A percentile compares a stretch with the other conserved stretches of the same genome.
Conservation (phyloP, 345 rosid genomes). For the Heritiera fomes region DNA sequence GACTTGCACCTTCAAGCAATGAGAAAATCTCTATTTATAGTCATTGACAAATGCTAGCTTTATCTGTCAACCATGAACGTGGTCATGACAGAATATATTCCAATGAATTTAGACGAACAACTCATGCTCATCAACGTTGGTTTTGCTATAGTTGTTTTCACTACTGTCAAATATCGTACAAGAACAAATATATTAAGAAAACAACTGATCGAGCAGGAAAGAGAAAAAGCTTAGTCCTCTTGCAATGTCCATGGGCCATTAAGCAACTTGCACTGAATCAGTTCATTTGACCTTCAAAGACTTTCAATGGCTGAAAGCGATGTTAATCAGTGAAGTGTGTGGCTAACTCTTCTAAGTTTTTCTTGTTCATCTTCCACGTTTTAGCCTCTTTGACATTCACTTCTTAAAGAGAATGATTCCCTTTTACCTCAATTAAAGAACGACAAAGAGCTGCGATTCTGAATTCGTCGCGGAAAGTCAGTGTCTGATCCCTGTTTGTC, state of each 20-base stretch:
- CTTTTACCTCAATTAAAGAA: too few species aligned
- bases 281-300: slow-evolving; percentile 19
- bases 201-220: background rate
- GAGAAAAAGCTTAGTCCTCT: background rate
- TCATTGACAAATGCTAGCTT: background rate
- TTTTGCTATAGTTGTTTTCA: background rate
- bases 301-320: background rate
- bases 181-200: background rate
- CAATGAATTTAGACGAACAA: background rate
- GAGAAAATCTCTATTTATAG: slow-evolving; percentile 32
- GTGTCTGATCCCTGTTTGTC: background rate
- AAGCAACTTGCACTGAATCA: slow-evolving; percentile 27
- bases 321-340: background rate
- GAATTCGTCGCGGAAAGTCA: background rate
- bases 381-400: too few species aligned
- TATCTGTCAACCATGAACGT: background rate
- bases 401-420: too few species aligned
- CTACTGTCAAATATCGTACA: background rate
- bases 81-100: slow-evolving; percentile 2
- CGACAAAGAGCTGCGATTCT: too few species aligned
- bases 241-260: background rate
- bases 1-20: background rate
- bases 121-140: background rate
- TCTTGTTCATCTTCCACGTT: background rate
- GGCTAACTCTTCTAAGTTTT: slow-evolving; percentile 10